Evolutionary conservation across 495 filamentous ascomycete genomes (phyloP).

Genomic region (Chaetomium cochliodes): DNA sequence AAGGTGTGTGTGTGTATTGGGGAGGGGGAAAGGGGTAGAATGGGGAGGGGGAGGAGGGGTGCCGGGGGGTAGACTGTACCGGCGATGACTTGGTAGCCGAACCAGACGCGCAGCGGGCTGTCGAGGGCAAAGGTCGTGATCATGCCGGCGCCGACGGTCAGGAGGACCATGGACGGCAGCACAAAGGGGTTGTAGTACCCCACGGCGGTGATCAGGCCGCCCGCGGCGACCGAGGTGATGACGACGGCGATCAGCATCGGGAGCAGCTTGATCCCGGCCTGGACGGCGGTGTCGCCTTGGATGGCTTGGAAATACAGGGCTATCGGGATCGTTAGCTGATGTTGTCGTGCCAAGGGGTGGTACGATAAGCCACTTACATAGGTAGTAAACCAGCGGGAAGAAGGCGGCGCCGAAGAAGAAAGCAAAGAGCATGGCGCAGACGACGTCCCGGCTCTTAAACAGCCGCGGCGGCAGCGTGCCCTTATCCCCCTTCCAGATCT

Average conservation of each 20-base stretch:
- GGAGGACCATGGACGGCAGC: conserved; percentile 44
- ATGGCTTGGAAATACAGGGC: conserved; percentile 90
- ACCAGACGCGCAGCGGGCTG: conserved; percentile 49
- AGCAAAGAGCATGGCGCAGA: conserved; percentile 53
- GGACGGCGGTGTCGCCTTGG: conserved; percentile 64
- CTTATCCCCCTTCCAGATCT: conserved; percentile 51
- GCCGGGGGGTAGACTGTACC: conserved; percentile 22
- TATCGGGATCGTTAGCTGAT: background rate
- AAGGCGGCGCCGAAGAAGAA: conserved; percentile 64
- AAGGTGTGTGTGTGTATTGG: too few species aligned
- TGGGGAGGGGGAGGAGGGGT: too few species aligned
- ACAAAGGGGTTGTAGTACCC: conserved; percentile 57
- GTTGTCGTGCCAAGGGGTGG: background rate
- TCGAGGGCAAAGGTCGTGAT: conserved; percentile 48
- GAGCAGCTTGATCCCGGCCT: conserved; percentile 75
- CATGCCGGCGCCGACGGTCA: conserved; percentile 51
- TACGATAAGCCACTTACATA: conserved; percentile 47
- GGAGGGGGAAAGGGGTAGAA: background rate
- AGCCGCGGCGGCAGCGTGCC: conserved; percentile 58
- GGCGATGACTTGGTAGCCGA: conserved; percentile 54
- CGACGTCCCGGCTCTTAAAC: conserved; percentile 55
- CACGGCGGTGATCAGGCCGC: conserved; percentile 44
- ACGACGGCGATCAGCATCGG: conserved; percentile 70
- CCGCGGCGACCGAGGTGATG: conserved; percentile 48
- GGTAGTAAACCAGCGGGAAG: conserved; percentile 67